These are phyloP conservation scores for Hansenula lynferdii DNA, from an alignment of 1,139 yeast genomes.

Conservation along the genomic window DNA sequence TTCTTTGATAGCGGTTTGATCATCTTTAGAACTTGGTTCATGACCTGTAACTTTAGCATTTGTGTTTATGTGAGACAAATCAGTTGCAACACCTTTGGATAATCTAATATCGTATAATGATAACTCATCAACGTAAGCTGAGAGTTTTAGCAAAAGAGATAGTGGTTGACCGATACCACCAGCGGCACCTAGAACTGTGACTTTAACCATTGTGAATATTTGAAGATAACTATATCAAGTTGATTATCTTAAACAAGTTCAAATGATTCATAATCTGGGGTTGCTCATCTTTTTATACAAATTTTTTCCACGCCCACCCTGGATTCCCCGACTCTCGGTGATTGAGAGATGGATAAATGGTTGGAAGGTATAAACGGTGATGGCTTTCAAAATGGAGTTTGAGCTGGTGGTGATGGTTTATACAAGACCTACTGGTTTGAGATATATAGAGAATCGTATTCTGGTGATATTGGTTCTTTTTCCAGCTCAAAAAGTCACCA, in stretches of 20 bases:
- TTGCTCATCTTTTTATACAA: background rate
- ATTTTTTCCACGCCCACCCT: background rate
- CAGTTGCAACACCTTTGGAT: slow-evolving; percentile 71
- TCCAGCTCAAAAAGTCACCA: too few species aligned
- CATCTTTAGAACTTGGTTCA: slow-evolving; percentile 47
- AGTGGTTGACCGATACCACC: slow-evolving; percentile 82
- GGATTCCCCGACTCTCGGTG: background rate
- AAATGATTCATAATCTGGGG: too few species aligned
- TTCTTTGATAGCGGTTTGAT: slow-evolving; percentile 39
- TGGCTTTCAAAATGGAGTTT: too few species aligned
- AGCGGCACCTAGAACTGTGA: slow-evolving; percentile 73
- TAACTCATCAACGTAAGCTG: slow-evolving; percentile 48
- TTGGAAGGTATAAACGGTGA: too few species aligned
- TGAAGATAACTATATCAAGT: too few species aligned
- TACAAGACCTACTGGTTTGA: too few species aligned
- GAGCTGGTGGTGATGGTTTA: too few species aligned
- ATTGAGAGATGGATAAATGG: background rate
- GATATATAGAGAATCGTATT: too few species aligned
- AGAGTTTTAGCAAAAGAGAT: slow-evolving; percentile 57
- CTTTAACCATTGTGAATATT: slow-evolving; percentile 71
- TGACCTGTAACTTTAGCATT: slow-evolving; percentile 51
- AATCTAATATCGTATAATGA: slow-evolving; percentile 64
- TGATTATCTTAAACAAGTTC: too few species aligned
- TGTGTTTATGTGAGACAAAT: slow-evolving; percentile 66
- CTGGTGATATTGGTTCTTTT: too few species aligned